phyloP scores from a whole-genome alignment of 2,329 filamentous ascomycete genomes.

The Arthrocladium fulminans region DNA sequence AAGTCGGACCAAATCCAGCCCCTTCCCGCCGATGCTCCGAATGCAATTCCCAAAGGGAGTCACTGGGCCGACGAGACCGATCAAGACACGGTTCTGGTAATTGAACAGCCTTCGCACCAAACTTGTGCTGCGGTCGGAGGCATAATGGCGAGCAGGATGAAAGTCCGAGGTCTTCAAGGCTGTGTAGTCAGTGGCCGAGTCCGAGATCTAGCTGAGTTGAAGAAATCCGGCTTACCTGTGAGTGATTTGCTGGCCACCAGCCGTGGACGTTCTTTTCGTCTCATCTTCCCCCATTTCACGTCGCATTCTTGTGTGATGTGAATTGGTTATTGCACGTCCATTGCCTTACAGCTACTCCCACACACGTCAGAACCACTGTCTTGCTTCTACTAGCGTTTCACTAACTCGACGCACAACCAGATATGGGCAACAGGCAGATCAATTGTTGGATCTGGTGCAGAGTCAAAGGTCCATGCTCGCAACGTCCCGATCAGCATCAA shows the following conservation, averaged over 20 bases:
- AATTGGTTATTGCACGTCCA: background rate
- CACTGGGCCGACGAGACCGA: constrained; percentile 62
- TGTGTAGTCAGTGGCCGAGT: constrained; percentile 61
- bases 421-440: constrained; percentile 37
- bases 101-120: constrained; percentile 57
- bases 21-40: constrained; percentile 14
- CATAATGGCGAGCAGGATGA: constrained; percentile 65
- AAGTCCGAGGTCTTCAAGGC: constrained; percentile 49
- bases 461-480: constrained; percentile 34
- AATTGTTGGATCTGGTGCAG: constrained; percentile 38
- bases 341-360: background rate
- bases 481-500: constrained; percentile 34
- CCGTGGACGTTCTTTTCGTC: too few species aligned
- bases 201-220: constrained; percentile 56
- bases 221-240: constrained; percentile 48
- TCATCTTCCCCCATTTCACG: background rate
- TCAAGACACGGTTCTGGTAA: constrained; percentile 53
- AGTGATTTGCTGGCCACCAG: constrained; percentile 23
- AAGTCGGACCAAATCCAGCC: constrained; percentile 39
- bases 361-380: background rate
- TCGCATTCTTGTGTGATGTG: background rate
- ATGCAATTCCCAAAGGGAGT: constrained; percentile 49
- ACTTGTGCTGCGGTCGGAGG: constrained; percentile 66
- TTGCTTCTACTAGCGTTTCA: background rate
- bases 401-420: constrained; percentile 20